Conservation (phyloP, 192 early-diverging fungal genomes). For the Coemansia sp. region DNA sequence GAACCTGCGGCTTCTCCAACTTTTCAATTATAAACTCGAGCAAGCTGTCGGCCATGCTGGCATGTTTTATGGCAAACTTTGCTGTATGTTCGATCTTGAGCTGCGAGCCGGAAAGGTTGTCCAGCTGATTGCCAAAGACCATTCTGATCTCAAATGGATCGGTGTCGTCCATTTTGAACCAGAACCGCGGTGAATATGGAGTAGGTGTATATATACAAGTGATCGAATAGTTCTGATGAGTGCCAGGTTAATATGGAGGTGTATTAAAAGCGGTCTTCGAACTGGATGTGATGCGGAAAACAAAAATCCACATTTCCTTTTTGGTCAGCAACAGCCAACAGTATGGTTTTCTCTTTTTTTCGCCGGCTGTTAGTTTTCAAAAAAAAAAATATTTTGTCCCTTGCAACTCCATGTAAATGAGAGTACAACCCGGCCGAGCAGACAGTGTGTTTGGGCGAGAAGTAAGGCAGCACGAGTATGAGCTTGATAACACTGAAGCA, state of each 20-base stretch:
- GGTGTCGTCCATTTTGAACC: slow-evolving; percentile 39
- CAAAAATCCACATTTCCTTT: no score
- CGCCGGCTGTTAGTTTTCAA: not conserved
- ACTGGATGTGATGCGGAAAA: not conserved
- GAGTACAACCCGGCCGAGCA: not conserved
- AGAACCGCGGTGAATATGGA: not conserved
- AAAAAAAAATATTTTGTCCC: not conserved
- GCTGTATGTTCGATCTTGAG: slow-evolving; percentile 45
- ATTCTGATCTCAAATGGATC: slow-evolving; percentile 53
- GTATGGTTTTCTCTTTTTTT: slow-evolving; percentile 1
- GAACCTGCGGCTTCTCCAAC: slow-evolving; percentile 35
- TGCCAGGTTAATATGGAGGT: not conserved
- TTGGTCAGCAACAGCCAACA: not conserved
- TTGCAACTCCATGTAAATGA: not conserved
- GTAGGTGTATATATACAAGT: not conserved
- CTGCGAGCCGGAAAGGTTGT: slow-evolving; percentile 45
- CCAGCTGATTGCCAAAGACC: slow-evolving; percentile 53
- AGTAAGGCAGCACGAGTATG: not conserved
- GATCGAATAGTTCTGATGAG: no score
- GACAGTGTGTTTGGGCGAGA: slow-evolving; percentile 3
- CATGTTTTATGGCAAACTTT: slow-evolving; percentile 45
- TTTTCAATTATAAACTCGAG: slow-evolving; percentile 53
- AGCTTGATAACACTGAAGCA: not conserved
- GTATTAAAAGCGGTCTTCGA: no score
- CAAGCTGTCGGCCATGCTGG: slow-evolving; percentile 38